Percentiles rank a stretch among this genome's conserved stretches.
These are phyloP conservation scores for Chaetomium globosum DNA, from an alignment of 2,329 filamentous ascomycete species.

Conservation along the genomic window DNA sequence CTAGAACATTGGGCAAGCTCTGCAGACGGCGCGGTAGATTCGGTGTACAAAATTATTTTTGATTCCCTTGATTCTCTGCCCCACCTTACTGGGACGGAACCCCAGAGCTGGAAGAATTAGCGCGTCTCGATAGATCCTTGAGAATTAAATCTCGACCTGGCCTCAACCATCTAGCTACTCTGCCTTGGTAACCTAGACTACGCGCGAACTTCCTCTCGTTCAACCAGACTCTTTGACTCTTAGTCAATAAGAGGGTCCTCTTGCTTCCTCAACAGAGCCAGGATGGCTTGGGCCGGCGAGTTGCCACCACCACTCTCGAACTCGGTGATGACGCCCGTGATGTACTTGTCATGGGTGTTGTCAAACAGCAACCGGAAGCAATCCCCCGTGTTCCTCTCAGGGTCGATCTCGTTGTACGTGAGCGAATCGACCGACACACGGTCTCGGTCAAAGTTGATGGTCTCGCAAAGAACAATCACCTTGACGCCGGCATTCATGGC, in stretches of 20 bases:
- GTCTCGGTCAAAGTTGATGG: conserved; percentile 86
- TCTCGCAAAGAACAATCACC: conserved; percentile 89
- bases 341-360: conserved; percentile 82
- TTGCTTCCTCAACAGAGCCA: conserved; percentile 60
- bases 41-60: conserved; percentile 29
- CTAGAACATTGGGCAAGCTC: conserved; percentile 3
- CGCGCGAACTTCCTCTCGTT: not conserved
- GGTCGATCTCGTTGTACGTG: conserved; percentile 90
- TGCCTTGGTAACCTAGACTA: not conserved
- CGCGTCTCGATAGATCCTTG: not conserved
- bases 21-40: conserved; percentile 14
- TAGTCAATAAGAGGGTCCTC: conserved; percentile 52
- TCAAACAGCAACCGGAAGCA: conserved; percentile 78
- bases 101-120: conserved; percentile 7
- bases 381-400: conserved; percentile 62
- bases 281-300: conserved; percentile 82
- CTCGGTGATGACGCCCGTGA: conserved; percentile 89
- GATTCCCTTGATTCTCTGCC: conserved; percentile 8
- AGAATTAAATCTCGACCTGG: conserved; percentile 7
- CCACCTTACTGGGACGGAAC: conserved; percentile 6
- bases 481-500: conserved; percentile 75
- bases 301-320: conserved; percentile 89
- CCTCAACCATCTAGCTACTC: conserved; percentile 14
- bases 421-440: conserved; percentile 89
- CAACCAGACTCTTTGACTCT: too few relatives aligned